These are phyloP conservation scores for Globisporangium paddicum DNA, from an alignment of 352 stramenopile species.

Conservation along the genomic window DNA sequence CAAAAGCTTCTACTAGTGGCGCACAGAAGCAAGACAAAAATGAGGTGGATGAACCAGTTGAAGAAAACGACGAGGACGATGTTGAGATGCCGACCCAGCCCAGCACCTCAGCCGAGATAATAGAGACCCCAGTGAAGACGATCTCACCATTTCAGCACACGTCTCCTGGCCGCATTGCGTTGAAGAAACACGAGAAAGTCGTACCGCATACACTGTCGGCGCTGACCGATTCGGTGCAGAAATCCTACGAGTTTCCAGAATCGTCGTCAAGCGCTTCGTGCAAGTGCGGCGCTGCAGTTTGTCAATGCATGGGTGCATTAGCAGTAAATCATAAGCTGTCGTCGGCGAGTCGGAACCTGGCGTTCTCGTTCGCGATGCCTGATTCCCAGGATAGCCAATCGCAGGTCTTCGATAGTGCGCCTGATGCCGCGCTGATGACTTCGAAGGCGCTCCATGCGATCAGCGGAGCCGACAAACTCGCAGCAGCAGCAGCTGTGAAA, in stretches of 20 bases:
- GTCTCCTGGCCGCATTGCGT: constrained; percentile 10
- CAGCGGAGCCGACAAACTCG: constrained; percentile 11
- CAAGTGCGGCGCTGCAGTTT: constrained; percentile 19
- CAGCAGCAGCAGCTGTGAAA: constrained; percentile 3
- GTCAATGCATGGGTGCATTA: constrained; percentile 8
- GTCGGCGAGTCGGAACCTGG: constrained; percentile 44
- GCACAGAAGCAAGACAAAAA: not conserved
- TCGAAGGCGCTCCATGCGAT: constrained; percentile 23
- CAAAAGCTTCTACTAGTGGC: not conserved
- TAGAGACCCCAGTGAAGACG: not conserved
- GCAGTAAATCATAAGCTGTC: constrained; percentile 16
- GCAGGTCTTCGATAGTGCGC: constrained; percentile 28
- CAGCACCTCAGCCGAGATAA: not conserved
- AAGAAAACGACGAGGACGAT: constrained; percentile 32
- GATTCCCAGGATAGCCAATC: constrained; percentile 54
- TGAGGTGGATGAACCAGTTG: not conserved
- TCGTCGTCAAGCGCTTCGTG: constrained; percentile 16
- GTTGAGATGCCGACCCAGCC: constrained; percentile 40
- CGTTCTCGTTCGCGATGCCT: constrained; percentile 60
- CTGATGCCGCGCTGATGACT: constrained; percentile 22
- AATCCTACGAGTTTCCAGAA: constrained; percentile 22
- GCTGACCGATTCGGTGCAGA: constrained; percentile 30
- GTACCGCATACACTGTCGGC: not conserved
- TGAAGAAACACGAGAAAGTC: constrained; percentile 29
- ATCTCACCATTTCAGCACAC: constrained; percentile 6